Evolutionary conservation across 2,329 filamentous ascomycete species (phyloP), one percentile per base, ranked within the genome.

Genomic region (Akanthomyces dipterigenus): DNA sequence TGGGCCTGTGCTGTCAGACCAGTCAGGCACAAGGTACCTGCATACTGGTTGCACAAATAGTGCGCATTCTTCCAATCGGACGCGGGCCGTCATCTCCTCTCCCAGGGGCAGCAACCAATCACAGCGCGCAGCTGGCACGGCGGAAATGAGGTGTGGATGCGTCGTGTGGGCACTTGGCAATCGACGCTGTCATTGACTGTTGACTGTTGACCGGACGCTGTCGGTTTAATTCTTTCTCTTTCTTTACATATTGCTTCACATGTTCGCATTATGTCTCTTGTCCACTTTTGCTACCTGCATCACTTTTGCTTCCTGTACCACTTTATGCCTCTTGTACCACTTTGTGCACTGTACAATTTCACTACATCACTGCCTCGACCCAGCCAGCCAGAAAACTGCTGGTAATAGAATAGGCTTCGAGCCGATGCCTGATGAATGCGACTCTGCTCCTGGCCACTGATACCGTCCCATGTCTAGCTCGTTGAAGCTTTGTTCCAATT

Each of bases 31-130:
- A 34, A 9, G 49, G 59, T 61, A 61, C 59, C 59, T 61, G 59
- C 42, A 54, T 38, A 24, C 5, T 48, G 45, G 58, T 20, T 20
- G 50, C 34, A 28, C 42, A 59, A 46, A 20, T 24, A 43, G 31
- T 59, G 54, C 38, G 28, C 36, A 45, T 43, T 46, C 18, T 45
- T 36, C 60, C 60, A 62, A 62, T 62, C 60, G 48, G 60, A 55
- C 58, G 51, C 46, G 46, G 54, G 51, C 54, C 60, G 46, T 58
- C 54, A 58, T 58, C 54, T 62, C 60, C 60, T 48, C 31, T 16
- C 40, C 8, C n/a, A 26, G 3, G 3, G 18, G 9, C 12, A 16
- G 12, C 36, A 20, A 5, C 60, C 60, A 62, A 62, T 62, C 34
- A 46, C 3, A 54, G 28, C 3, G 9, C 7, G 45, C 9, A 8